phyloP scores from a whole-genome alignment of 345 rosid species.

The Dipteronia dyeriana region DNA sequence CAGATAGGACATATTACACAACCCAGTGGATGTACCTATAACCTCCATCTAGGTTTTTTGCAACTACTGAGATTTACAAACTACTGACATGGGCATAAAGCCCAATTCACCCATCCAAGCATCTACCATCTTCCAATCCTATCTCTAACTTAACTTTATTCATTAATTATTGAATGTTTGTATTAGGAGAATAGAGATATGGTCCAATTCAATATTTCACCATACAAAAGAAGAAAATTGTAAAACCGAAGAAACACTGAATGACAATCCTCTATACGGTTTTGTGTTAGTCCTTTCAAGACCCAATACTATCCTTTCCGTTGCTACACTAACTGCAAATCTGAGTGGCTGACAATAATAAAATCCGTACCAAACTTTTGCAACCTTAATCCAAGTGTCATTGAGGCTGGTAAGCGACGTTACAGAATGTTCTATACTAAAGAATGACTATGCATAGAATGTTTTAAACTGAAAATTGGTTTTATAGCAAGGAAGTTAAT shows the following conservation, averaged over 20 bases:
- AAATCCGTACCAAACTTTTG: neutral
- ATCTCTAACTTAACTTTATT: neutral
- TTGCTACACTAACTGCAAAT: neutral
- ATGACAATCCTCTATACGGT: neutral
- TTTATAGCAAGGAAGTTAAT: neutral
- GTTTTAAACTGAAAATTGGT: neutral
- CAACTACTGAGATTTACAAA: neutral
- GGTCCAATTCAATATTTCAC: neutral
- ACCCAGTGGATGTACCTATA: neutral
- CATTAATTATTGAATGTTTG: neutral
- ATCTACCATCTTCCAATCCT: neutral
- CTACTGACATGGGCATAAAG: neutral
- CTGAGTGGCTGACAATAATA: neutral
- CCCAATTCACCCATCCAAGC: neutral
- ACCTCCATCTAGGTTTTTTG: neutral
- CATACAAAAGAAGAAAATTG: neutral
- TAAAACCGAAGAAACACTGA: neutral
- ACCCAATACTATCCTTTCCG: constrained; percentile 5
- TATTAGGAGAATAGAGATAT: neutral
- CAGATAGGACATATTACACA: neutral
- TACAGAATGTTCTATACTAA: neutral
- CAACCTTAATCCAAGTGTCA: neutral
- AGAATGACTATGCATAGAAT: neutral
- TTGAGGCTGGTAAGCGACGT: neutral
- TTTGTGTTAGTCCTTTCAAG: neutral